Conservation (phyloP, 495 filamentous ascomycete genomes). For the Neurospora tetrasperma region DNA sequence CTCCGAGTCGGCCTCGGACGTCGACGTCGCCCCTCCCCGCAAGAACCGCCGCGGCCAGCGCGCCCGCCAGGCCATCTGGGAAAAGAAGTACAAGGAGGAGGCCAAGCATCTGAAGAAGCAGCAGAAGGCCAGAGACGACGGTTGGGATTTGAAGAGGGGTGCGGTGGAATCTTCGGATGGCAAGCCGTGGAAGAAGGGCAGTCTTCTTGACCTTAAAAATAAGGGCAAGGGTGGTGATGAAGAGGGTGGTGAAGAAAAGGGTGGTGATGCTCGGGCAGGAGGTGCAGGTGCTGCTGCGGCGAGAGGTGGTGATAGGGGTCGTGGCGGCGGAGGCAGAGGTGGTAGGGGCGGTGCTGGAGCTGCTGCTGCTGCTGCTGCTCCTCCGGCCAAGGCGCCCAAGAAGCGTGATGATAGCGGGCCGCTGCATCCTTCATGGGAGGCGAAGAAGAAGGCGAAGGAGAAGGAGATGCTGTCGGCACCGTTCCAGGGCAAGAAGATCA, state of each 20-base stretch:
- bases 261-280: neutral
- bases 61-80: constrained; percentile 74
- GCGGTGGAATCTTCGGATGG: constrained; percentile 27
- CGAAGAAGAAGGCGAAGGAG: constrained; percentile 77
- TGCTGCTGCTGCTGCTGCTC: constrained; percentile 15
- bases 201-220: constrained; percentile 11
- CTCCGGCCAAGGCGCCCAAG: constrained; percentile 19
- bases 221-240: constrained; percentile 3
- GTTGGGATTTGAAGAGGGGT: constrained; percentile 44
- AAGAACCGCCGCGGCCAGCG: constrained; percentile 89
- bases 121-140: constrained; percentile 27
- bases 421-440: constrained; percentile 91
- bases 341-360: constrained; percentile 5
- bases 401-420: constrained; percentile 52
- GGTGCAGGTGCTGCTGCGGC: constrained; percentile 1
- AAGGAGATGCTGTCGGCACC: constrained; percentile 42
- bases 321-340: constrained; percentile 4
- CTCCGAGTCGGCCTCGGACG: constrained; percentile 54
- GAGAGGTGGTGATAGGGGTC: constrained; percentile 11
- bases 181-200: constrained; percentile 38
- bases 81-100: constrained; percentile 67
- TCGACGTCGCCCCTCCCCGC: constrained; percentile 35
- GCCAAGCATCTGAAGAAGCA: constrained; percentile 23
- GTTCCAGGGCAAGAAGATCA: constrained; percentile 83
- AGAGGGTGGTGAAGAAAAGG: constrained; percentile 1